Evolutionary conservation across 1,284 basidiomycete species (phyloP).

Genomic region (Apiotrichum sp.): DNA sequence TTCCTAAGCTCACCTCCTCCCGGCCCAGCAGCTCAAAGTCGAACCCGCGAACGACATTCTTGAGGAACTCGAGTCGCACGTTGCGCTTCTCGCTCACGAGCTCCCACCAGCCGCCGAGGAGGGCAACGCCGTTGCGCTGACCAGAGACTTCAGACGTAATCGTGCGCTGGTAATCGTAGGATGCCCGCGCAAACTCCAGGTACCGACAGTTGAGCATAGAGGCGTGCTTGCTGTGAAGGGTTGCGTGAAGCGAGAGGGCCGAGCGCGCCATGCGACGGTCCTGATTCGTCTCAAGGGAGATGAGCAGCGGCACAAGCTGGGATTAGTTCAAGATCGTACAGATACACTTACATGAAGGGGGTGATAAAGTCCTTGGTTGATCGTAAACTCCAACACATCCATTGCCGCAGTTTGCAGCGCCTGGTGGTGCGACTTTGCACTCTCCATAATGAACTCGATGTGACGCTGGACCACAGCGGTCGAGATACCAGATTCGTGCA

Average conservation of each 20-base stretch:
- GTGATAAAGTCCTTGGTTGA: slow-evolving; percentile 91
- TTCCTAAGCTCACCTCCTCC: slow-evolving; percentile 41
- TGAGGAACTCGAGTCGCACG: slow-evolving; percentile 77
- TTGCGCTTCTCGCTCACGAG: slow-evolving; percentile 83
- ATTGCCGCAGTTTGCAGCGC: slow-evolving; percentile 77
- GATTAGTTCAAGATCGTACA: neutral
- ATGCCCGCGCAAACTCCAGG: slow-evolving; percentile 66
- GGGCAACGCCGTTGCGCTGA: slow-evolving; percentile 49
- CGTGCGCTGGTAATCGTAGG: slow-evolving; percentile 75
- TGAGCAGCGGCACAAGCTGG: slow-evolving; percentile 83
- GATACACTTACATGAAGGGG: slow-evolving; percentile 64
- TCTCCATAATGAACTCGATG: slow-evolving; percentile 70
- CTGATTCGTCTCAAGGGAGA: slow-evolving; percentile 83
- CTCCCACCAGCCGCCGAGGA: slow-evolving; percentile 84
- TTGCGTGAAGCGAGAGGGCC: slow-evolving; percentile 72
- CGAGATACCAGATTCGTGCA: slow-evolving; percentile 90
- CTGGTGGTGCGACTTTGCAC: slow-evolving; percentile 64
- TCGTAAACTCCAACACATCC: slow-evolving; percentile 83
- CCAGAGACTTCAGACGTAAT: slow-evolving; percentile 46
- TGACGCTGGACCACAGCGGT: slow-evolving; percentile 92
- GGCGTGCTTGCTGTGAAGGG: slow-evolving; percentile 81
- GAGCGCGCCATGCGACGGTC: slow-evolving; percentile 59
- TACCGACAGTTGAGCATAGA: slow-evolving; percentile 83
- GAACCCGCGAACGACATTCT: slow-evolving; percentile 71
- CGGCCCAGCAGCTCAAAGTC: slow-evolving; percentile 54